Percentiles rank a stretch among this genome's conserved stretches.
phyloP scores from a whole-genome alignment of 345 rosid species.

The Crucihimalaya himalaica region DNA sequence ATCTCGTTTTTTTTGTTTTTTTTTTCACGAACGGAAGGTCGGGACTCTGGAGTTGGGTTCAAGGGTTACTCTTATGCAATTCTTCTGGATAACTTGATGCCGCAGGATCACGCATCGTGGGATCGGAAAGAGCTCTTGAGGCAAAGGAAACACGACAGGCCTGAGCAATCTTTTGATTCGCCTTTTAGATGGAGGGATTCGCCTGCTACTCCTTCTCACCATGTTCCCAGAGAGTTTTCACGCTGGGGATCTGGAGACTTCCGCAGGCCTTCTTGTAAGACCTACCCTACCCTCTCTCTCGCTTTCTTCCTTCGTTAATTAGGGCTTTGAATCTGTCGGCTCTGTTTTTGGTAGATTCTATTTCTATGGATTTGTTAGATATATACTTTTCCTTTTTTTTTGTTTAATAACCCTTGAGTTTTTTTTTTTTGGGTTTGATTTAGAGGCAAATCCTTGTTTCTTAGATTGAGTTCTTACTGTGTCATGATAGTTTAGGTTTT shows the following conservation, averaged over 20 bases:
- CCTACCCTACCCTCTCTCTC: not conserved
- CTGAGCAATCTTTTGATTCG: constrained; percentile 55
- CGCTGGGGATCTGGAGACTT: constrained; percentile 79
- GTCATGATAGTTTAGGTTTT: constrained; percentile 19
- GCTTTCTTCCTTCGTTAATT: not conserved
- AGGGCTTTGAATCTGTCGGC: constrained; percentile 10
- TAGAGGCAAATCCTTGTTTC: not conserved
- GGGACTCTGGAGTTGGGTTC: constrained; percentile 33
- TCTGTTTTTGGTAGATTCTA: not conserved
- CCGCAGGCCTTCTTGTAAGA: constrained; percentile 76
- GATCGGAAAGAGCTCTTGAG: constrained; percentile 87
- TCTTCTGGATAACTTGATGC: constrained; percentile 64
- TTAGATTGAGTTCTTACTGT: not conserved
- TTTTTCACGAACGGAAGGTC: not conserved
- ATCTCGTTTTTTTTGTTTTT: not conserved
- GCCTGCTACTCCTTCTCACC: constrained; percentile 49
- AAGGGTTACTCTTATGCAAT: constrained; percentile 45
- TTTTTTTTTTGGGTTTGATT: not conserved
- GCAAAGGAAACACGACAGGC: constrained; percentile 90
- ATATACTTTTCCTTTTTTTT: not conserved
- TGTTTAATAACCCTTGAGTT: not conserved
- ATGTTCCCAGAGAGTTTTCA: constrained; percentile 51
- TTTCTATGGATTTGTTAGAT: not conserved
- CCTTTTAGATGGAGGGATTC: constrained; percentile 78
- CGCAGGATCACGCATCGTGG: constrained; percentile 89